A percentile compares a stretch with the other conserved stretches of the same genome.
These are phyloP conservation scores for Bocquillonia castaneifolia DNA, from an alignment of 441 rosid genomes.

Conservation along the genomic window DNA sequence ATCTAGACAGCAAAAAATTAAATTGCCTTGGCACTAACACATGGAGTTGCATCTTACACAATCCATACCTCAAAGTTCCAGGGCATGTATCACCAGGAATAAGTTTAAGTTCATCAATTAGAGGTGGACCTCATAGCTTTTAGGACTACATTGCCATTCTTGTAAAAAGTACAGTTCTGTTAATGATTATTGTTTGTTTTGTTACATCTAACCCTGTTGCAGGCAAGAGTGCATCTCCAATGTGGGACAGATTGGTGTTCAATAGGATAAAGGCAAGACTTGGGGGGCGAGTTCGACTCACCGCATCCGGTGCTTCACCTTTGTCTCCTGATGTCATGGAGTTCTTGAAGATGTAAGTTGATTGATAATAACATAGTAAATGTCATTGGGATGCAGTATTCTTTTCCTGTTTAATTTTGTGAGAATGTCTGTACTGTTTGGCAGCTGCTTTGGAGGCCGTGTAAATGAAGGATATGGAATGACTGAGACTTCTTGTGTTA, in stretches of 20 bases:
- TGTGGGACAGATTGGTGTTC: constrained; percentile 98
- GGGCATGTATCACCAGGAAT: neutral
- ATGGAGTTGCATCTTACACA: too few relatives aligned
- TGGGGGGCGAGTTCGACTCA: constrained; percentile 88
- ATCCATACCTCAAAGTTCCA: neutral
- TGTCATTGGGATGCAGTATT: constrained; percentile 15
- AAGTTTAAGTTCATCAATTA: neutral
- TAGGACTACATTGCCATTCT: neutral
- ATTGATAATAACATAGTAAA: constrained; percentile 17
- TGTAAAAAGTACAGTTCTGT: neutral
- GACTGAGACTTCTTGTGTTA: constrained; percentile 92
- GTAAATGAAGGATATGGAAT: constrained; percentile 94
- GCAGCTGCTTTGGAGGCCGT: constrained; percentile 83
- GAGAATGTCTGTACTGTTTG: constrained; percentile 21
- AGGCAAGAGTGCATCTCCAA: constrained; percentile 94
- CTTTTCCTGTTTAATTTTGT: constrained; percentile 9
- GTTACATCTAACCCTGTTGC: constrained; percentile 22
- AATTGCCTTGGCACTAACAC: too few relatives aligned
- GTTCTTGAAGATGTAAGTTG: constrained; percentile 79
- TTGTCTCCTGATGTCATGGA: constrained; percentile 96
- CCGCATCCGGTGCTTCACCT: constrained; percentile 94
- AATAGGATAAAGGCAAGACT: constrained; percentile 86
- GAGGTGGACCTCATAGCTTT: neutral
- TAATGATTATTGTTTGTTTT: neutral
- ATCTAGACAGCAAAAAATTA: neutral